Percentiles rank a stretch among this genome's conserved stretches.
These are phyloP conservation scores for Monosporozyma servazzii DNA, from an alignment of 805 yeast species.

Conservation along the genomic window DNA sequence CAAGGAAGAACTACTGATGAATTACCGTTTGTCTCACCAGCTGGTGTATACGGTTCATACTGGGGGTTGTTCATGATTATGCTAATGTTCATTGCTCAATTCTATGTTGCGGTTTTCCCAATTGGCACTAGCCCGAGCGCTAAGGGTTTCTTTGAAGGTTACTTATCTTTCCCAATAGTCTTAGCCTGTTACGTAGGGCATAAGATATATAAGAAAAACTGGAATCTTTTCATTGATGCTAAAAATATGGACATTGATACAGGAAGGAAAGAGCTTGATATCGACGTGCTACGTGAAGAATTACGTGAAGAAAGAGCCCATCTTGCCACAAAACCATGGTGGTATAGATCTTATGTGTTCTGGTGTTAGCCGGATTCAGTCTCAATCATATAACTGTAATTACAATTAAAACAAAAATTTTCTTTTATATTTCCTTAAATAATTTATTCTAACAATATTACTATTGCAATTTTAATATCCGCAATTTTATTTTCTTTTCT, in stretches of 20 bases:
- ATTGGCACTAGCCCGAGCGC: slow-evolving; percentile 45
- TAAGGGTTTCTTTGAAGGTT: slow-evolving; percentile 51
- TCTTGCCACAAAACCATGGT: slow-evolving; percentile 38
- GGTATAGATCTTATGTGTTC: slow-evolving; percentile 34
- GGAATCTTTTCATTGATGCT: slow-evolving; percentile 35
- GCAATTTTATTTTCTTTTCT: slow-evolving; percentile 5
- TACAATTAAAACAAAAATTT: neutral
- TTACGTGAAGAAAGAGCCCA: slow-evolving; percentile 43
- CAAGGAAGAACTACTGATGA: slow-evolving; percentile 46
- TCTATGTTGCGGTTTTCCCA: slow-evolving; percentile 78
- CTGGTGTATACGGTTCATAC: slow-evolving; percentile 59
- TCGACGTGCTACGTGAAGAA: slow-evolving; percentile 43
- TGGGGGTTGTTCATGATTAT: slow-evolving; percentile 51
- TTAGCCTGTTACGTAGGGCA: slow-evolving; percentile 48
- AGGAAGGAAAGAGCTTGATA: slow-evolving; percentile 51
- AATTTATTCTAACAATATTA: neutral
- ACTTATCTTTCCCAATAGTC: slow-evolving; percentile 56
- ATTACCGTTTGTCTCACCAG: slow-evolving; percentile 56
- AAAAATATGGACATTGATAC: slow-evolving; percentile 51
- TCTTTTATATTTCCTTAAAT: neutral
- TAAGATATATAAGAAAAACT: slow-evolving; percentile 43
- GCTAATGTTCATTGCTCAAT: slow-evolving; percentile 62
- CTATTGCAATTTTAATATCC: neutral
- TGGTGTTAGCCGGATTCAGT: slow-evolving; percentile 35
- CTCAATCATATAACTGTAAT: neutral